Base-by-base conservation (phyloP, 1,284 basidiomycete species). In the Tausonia pullulans region DNA sequence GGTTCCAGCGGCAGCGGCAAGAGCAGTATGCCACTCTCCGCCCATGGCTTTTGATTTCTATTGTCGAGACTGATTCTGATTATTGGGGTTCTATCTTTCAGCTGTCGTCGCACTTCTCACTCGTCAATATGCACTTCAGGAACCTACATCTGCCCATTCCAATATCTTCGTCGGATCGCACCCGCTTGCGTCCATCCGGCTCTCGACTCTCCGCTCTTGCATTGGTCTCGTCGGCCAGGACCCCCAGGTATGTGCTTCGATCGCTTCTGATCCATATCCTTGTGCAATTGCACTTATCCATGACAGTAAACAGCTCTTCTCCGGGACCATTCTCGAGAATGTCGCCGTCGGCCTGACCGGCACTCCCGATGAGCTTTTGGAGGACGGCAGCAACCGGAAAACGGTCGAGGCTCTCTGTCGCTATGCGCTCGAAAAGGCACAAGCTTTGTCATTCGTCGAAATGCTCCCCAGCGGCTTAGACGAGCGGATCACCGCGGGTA, bases 171-270 rank as follows among this genome's bases (percentile, higher is more conserved):
- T 66, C 60, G 45, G 45, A 27, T 43, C 14, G 4, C 49, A 16
- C 4, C 64, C 64, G 5, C 16, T 66, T 8, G 39, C 56, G 14
- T 53, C 61, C 10, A 68, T 76, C 66, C 78, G 78, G 62, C 67
- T 76, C 16, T 69, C 71, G 14, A 78, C 76, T 73, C 69, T 78
- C n/a, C 72, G 78, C 9, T 74, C 74, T 10, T 76, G 78, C 63
- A 72, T 79, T 55, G 74, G 76, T 16, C 74, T 78, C 10, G 77
- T 79, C n/a, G 71, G 73, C 6, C 78, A 79, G 65, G 74, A 78
- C 52, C 78, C 77, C 5, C 73, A 27, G 27, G 27, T 27, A 27
- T 27, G 27, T 27, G 2, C 27, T 27, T 27, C 27, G 27, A 27
- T 27, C 27, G 27, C 27, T 27, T 27, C 27, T 27, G 27, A 27